Evolutionary conservation across 805 yeast species (phyloP).

Genomic region (Brettanomyces naardenensis): DNA sequence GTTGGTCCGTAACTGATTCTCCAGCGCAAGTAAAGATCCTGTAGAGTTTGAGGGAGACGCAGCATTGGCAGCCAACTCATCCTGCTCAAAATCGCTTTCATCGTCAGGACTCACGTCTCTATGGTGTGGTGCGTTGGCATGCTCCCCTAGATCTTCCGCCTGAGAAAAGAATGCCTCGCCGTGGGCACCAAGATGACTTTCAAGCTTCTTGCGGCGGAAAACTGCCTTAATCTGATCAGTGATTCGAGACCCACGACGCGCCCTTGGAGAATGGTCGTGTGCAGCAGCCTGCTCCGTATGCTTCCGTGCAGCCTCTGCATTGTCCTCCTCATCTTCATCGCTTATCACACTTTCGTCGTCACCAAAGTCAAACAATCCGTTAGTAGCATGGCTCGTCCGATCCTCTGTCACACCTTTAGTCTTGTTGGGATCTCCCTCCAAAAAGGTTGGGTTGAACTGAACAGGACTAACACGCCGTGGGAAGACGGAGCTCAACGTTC

Average conservation of each 20-base stretch:
- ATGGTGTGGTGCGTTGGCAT: background rate
- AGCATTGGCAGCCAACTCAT: background rate
- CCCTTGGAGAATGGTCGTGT: background rate
- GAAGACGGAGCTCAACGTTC: conserved; percentile 43
- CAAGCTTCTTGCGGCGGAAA: conserved; percentile 4
- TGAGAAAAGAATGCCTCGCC: background rate
- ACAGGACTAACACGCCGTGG: conserved; percentile 11
- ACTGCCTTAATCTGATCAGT: background rate
- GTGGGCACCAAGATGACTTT: conserved; percentile 1
- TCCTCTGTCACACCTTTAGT: background rate
- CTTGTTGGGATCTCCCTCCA: background rate
- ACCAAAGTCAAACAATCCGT: background rate
- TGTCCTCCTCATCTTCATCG: background rate
- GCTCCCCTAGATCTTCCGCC: background rate
- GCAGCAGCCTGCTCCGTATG: background rate
- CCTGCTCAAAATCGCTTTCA: background rate
- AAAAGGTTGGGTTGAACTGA: conserved; percentile 3
- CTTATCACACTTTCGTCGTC: background rate
- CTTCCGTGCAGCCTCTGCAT: background rate
- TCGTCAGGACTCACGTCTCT: conserved; percentile 2
- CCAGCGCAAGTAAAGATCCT: conserved; percentile 5
- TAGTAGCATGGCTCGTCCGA: background rate
- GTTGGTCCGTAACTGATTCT: conserved; percentile 1
- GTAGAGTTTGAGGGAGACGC: conserved; percentile 11
- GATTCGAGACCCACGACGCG: background rate